Conservation (phyloP, 1,284 basidiomycete species). For the Tylopilus sp. region DNA sequence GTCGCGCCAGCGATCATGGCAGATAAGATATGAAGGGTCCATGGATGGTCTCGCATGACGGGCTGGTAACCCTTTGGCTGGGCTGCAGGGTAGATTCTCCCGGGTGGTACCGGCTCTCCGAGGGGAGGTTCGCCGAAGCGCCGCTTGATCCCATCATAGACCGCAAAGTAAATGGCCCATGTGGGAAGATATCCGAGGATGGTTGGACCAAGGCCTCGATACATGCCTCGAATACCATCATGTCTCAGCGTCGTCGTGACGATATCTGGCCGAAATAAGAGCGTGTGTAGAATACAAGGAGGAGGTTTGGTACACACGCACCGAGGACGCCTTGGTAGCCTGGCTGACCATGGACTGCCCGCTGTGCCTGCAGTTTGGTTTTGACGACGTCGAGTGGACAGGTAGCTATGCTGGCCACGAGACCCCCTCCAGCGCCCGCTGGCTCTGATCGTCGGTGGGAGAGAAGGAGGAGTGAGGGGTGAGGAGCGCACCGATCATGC, state of each 20-base stretch:
- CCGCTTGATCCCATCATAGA: constrained; percentile 91
- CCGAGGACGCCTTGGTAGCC: constrained; percentile 76
- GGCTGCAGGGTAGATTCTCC: constrained; percentile 71
- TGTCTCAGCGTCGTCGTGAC: constrained; percentile 67
- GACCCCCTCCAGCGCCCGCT: constrained; percentile 84
- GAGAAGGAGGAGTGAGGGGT: background rate
- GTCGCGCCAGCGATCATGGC: constrained; percentile 91
- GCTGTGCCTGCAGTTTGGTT: constrained; percentile 93
- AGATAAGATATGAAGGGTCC: constrained; percentile 83
- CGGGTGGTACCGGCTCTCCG: constrained; percentile 36
- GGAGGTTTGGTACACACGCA: constrained; percentile 37
- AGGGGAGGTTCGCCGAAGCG: constrained; percentile 65
- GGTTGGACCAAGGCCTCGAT: constrained; percentile 93
- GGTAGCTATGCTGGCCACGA: constrained; percentile 91
- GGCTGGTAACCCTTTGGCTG: constrained; percentile 81
- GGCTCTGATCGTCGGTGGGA: background rate
- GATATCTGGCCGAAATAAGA: constrained; percentile 48
- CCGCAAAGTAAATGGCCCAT: constrained; percentile 98
- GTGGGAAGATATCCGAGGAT: constrained; percentile 93
- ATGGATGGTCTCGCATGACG: constrained; percentile 69
- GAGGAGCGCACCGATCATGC: constrained; percentile 60
- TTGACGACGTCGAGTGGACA: constrained; percentile 98
- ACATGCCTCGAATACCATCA: constrained; percentile 83
- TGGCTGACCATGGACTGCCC: constrained; percentile 56
- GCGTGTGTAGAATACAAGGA: constrained; percentile 13